Percentiles rank a stretch among this genome's conserved stretches.
phyloP scores from a whole-genome alignment of 208 protist genomes.

The Leishmania lainsoni region DNA sequence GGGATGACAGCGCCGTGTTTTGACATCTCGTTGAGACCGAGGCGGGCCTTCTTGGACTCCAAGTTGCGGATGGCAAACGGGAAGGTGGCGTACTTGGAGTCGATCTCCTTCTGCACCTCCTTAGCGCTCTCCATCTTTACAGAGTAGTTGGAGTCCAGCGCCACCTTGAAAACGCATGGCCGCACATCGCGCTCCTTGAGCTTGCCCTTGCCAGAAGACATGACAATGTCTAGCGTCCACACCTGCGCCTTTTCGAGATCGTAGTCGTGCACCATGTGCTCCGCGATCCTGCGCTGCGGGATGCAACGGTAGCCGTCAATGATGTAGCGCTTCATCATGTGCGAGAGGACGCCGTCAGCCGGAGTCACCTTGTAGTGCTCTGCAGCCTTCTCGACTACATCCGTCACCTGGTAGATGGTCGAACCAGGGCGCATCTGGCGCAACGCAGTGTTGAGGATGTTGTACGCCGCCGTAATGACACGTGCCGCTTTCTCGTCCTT shows the following conservation, averaged over 20 bases:
- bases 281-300: slow-evolving; percentile 85
- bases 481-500: slow-evolving; percentile 91
- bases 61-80: slow-evolving; percentile 95
- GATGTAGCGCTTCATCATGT: slow-evolving; percentile 98
- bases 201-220: slow-evolving; percentile 91
- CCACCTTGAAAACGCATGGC: slow-evolving; percentile 96
- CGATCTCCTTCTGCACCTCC: slow-evolving; percentile 95
- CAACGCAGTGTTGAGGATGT: slow-evolving; percentile 92
- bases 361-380: slow-evolving; percentile 93
- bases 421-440: slow-evolving; percentile 89
- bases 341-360: slow-evolving; percentile 97
- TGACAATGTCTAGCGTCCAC: slow-evolving; percentile 92
- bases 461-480: slow-evolving; percentile 95
- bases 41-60: slow-evolving; percentile 93
- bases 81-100: slow-evolving; percentile 93
- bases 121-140: slow-evolving; percentile 98
- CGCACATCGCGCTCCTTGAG: slow-evolving; percentile 87
- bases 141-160: slow-evolving; percentile 94
- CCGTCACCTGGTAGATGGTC: slow-evolving; percentile 93
- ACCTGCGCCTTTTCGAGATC: slow-evolving; percentile 90
- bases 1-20: slow-evolving; percentile 95
- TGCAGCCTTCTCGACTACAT: slow-evolving; percentile 95
- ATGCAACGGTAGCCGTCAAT: slow-evolving; percentile 98
- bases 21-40: slow-evolving; percentile 96
- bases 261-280: slow-evolving; percentile 96